Evolutionary conservation across 2,329 filamentous ascomycete genomes (phyloP).

Genomic region (Dactylellina parvicollis): DNA sequence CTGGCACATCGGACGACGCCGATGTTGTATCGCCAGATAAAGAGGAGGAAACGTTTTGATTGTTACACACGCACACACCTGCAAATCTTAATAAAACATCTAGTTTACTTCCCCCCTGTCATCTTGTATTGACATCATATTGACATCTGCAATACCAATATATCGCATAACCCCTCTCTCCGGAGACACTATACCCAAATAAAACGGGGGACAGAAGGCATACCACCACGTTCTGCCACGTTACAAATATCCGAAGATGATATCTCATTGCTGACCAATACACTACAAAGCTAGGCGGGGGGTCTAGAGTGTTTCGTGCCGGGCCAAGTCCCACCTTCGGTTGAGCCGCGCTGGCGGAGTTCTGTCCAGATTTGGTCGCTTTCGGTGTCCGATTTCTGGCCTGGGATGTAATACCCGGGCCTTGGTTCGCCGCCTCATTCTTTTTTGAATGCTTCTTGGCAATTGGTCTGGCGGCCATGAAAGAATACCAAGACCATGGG

Average conservation of each 20-base stretch:
- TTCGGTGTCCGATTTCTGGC: constrained; percentile 8
- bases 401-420: constrained; percentile 9
- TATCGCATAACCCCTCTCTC: constrained; percentile 24
- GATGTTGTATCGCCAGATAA: neutral
- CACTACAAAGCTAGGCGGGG: constrained; percentile 26
- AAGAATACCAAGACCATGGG: neutral
- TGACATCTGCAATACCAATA: constrained; percentile 13
- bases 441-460: neutral
- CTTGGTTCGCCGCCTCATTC: constrained; percentile 21
- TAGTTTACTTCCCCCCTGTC: too few relatives aligned
- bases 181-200: neutral
- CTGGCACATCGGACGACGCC: neutral
- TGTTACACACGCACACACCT: constrained; percentile 11
- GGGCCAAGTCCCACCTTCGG: constrained; percentile 12
- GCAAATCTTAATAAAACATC: neutral
- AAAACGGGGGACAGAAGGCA: neutral
- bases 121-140: neutral
- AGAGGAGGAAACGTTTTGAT: neutral
- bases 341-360: constrained; percentile 16
- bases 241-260: constrained; percentile 32
- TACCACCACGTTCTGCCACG: constrained; percentile 29
- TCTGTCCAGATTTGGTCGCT: constrained; percentile 28
- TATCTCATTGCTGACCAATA: constrained; percentile 39
- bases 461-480: too few relatives aligned
- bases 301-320: constrained; percentile 3